Conservation (phyloP, 2,329 filamentous ascomycete species). For the Gnomoniopsis smithogilvyi region DNA sequence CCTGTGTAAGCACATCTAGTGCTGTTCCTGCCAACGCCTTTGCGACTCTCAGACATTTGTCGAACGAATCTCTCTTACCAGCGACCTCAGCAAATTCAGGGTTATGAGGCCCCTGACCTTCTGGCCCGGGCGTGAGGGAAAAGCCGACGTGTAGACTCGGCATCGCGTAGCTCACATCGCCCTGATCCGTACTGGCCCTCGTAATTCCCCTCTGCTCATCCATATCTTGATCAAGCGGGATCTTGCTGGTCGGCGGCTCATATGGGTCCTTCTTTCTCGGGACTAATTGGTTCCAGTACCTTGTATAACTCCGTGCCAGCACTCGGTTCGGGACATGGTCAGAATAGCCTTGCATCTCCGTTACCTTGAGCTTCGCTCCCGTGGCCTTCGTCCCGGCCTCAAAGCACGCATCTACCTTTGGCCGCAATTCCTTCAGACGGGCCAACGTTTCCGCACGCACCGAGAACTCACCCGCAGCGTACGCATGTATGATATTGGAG, state of each 20-base stretch:
- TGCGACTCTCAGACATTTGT: constrained; percentile 41
- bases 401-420: constrained; percentile 41
- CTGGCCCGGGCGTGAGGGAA: constrained; percentile 41
- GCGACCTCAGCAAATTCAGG: constrained; percentile 49
- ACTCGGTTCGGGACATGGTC: constrained; percentile 53
- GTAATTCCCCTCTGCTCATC: constrained; percentile 39
- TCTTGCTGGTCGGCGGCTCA: constrained; percentile 11
- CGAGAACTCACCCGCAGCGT: constrained; percentile 41
- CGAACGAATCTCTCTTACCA: constrained; percentile 44
- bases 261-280: constrained; percentile 24
- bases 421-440: constrained; percentile 35
- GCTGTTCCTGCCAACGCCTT: constrained; percentile 47
- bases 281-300: constrained; percentile 40
- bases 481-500: constrained; percentile 55
- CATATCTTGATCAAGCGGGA: constrained; percentile 30
- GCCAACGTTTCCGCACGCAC: constrained; percentile 40
- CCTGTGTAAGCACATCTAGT: constrained; percentile 41
- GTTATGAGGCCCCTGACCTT: constrained; percentile 47
- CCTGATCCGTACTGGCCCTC: constrained; percentile 58
- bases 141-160: constrained; percentile 53
- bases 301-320: constrained; percentile 42
- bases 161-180: constrained; percentile 55
- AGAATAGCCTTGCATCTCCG: constrained; percentile 40
- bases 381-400: constrained; percentile 37
- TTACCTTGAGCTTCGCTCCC: constrained; percentile 45